These are phyloP conservation scores for Neopestalotiopsis sp. DNA, from an alignment of 2,329 filamentous ascomycete species.

Conservation along the genomic window DNA sequence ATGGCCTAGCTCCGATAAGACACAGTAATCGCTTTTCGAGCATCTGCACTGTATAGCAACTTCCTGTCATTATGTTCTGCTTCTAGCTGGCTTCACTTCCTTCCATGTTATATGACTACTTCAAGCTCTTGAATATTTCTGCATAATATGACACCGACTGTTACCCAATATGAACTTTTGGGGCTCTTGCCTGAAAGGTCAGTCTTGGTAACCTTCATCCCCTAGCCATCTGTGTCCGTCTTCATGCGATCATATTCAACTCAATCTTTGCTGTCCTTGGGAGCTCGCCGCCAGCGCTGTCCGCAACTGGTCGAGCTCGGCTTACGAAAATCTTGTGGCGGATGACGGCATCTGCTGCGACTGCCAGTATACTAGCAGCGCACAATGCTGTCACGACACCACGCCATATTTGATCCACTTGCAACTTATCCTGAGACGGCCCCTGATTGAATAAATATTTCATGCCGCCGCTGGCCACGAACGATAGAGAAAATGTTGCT, in stretches of 20 bases:
- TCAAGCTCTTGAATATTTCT: no score
- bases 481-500: background rate
- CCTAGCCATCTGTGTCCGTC: no score
- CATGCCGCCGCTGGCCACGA: constrained; percentile 5
- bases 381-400: constrained; percentile 2
- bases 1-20: constrained; percentile 3
- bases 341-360: background rate
- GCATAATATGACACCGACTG: no score
- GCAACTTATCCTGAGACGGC: background rate
- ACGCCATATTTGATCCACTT: background rate
- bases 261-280: background rate
- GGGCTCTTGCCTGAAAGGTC: no score
- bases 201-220: background rate
- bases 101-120: no score
- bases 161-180: no score
- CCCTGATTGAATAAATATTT: background rate
- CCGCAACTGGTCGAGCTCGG: background rate
- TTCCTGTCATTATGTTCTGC: background rate
- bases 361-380: background rate
- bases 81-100: no score
- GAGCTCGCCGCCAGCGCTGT: background rate
- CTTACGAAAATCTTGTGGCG: background rate
- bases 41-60: background rate
- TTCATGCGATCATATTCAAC: background rate
- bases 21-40: background rate